Conservation (phyloP, 306 rosid species). For the Casuarina equisetifolia region DNA sequence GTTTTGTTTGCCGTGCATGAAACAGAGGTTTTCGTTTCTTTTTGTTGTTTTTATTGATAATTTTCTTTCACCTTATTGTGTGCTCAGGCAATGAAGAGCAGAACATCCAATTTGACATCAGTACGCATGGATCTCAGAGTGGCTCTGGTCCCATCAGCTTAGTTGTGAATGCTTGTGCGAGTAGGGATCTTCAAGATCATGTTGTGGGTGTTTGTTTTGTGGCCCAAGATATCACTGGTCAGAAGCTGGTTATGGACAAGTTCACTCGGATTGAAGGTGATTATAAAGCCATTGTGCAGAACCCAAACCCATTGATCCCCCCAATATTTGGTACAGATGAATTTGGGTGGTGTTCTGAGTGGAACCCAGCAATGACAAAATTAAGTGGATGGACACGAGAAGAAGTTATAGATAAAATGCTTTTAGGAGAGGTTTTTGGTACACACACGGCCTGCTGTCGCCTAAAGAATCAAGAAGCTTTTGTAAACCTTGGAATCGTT, state of each 20-base stretch:
- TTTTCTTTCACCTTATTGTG: conserved; percentile 26
- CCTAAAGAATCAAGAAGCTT: conserved; percentile 86
- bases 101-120: conserved; percentile 87
- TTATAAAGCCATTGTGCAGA: conserved; percentile 94
- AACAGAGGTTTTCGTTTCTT: conserved; percentile 4
- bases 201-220: conserved; percentile 96
- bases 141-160: conserved; percentile 78
- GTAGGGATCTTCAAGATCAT: conserved; percentile 72
- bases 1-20: conserved; percentile 2
- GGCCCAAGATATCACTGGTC: conserved; percentile 93
- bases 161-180: conserved; percentile 93
- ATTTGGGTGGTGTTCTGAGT: conserved; percentile 98
- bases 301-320: conserved; percentile 84
- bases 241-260: conserved; percentile 93
- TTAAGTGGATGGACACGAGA: conserved; percentile 90
- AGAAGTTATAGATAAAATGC: conserved; percentile 88
- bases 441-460: conserved; percentile 66
- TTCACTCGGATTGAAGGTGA: conserved; percentile 96
- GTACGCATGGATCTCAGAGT: conserved; percentile 58
- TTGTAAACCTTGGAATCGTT: conserved; percentile 73
- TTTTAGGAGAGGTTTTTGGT: conserved; percentile 91
- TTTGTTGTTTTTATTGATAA: conserved; percentile 9
- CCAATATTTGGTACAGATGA: conserved; percentile 93
- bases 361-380: conserved; percentile 91
- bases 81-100: conserved; percentile 86